Evolutionary conservation across 768 basidiomycete genomes (phyloP).

Genomic region (Suillus fuscotomentosus): DNA sequence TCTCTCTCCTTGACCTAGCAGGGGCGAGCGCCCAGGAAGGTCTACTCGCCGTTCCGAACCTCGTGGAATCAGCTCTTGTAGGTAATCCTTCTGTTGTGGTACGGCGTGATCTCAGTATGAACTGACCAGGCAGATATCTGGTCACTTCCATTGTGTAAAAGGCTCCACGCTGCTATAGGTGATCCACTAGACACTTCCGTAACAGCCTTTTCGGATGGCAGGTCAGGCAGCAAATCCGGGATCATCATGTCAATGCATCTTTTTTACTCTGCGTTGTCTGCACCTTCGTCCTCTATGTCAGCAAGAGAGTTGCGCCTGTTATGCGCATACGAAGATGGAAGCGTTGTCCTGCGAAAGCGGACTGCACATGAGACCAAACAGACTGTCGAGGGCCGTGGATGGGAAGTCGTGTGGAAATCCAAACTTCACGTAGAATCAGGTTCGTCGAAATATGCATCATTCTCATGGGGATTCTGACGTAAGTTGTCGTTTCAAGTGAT

Average conservation of each 20-base stretch:
- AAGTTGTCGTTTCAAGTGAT: neutral
- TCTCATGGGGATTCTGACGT: neutral
- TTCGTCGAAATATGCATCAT: slow-evolving; percentile 29
- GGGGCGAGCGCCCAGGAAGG: slow-evolving; percentile 29
- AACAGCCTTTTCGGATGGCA: slow-evolving; percentile 36
- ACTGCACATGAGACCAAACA: slow-evolving; percentile 33
- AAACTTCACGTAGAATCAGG: slow-evolving; percentile 74
- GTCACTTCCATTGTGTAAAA: slow-evolving; percentile 61
- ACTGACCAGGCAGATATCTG: slow-evolving; percentile 79
- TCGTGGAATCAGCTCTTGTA: slow-evolving; percentile 85
- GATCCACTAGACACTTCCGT: slow-evolving; percentile 38
- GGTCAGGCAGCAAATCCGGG: slow-evolving; percentile 60
- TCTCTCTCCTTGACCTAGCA: slow-evolving; percentile 56
- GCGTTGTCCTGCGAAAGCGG: slow-evolving; percentile 68
- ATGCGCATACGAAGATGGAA: slow-evolving; percentile 83
- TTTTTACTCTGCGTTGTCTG: slow-evolving; percentile 33
- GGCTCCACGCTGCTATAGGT: slow-evolving; percentile 87
- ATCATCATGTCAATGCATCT: slow-evolving; percentile 90
- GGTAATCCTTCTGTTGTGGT: slow-evolving; percentile 11
- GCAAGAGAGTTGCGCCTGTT: slow-evolving; percentile 56
- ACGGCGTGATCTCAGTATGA: neutral
- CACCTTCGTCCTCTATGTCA: slow-evolving; percentile 32
- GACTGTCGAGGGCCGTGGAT: slow-evolving; percentile 66
- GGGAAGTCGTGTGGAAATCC: slow-evolving; percentile 67
- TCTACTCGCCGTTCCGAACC: slow-evolving; percentile 80